A percentile compares a stretch with the other conserved stretches of the same genome.
These are phyloP conservation scores for Psilocybe cubensis DNA, from an alignment of 768 basidiomycete species.

Conservation along the genomic window DNA sequence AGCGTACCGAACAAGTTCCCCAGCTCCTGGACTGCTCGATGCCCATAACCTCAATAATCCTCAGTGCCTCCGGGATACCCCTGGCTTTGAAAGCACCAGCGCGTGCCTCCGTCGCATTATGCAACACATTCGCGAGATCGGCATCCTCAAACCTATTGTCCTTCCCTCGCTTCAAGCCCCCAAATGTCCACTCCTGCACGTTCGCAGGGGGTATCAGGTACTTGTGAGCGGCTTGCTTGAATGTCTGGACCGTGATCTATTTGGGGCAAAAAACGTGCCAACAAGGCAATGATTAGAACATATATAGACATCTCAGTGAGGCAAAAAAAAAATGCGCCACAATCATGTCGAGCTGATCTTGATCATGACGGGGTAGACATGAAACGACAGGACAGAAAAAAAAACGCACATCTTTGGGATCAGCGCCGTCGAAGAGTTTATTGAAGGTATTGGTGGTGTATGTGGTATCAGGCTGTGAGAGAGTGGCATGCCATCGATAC, in stretches of 20 bases:
- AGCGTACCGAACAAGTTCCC: constrained; percentile 73
- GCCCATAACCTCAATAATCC: constrained; percentile 68
- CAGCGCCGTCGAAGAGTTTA: constrained; percentile 41
- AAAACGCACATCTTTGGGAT: constrained; percentile 40
- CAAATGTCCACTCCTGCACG: constrained; percentile 59
- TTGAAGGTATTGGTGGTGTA: constrained; percentile 55
- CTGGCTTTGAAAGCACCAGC: constrained; percentile 71
- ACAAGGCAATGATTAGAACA: background rate
- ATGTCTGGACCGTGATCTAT: constrained; percentile 41
- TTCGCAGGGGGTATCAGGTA: constrained; percentile 28
- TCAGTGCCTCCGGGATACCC: constrained; percentile 68
- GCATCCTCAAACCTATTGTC: constrained; percentile 64
- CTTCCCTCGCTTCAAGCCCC: constrained; percentile 51
- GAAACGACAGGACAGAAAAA: background rate
- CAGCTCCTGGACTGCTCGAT: constrained; percentile 70
- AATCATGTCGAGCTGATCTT: background rate
- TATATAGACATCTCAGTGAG: no score
- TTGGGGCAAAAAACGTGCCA: background rate
- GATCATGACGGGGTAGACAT: background rate
- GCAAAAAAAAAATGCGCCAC: background rate
- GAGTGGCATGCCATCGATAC: constrained; percentile 69
- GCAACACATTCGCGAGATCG: constrained; percentile 65
- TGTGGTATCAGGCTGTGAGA: constrained; percentile 54
- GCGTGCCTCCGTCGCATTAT: constrained; percentile 58
- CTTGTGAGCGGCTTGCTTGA: constrained; percentile 38